Evolutionary conservation across 148 eudicot species (phyloP).

Genomic region (Heliamphora exappendiculata): DNA sequence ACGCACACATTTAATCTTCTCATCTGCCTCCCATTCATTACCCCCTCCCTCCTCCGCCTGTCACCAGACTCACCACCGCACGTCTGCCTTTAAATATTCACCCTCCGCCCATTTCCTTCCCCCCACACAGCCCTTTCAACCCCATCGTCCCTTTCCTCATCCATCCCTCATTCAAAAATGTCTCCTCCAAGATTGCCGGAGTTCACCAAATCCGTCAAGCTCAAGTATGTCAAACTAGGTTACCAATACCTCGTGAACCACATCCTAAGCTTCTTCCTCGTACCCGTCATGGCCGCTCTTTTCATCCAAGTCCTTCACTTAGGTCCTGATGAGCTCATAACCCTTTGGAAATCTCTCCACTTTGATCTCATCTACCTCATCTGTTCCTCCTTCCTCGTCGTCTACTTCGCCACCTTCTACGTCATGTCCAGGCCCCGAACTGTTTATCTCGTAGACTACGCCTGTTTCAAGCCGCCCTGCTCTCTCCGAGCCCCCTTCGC

Average conservation of each 20-base stretch:
- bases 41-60: not conserved
- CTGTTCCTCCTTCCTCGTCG: constrained; percentile 4
- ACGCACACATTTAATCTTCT: constrained; percentile 6
- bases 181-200: constrained; percentile 5
- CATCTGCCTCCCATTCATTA: constrained; percentile 10
- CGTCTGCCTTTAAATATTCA: not conserved
- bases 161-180: not conserved
- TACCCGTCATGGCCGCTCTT: not conserved
- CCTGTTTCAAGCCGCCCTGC: constrained; percentile 23
- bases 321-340: constrained; percentile 2
- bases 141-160: not conserved
- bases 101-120: not conserved
- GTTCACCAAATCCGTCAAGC: not conserved
- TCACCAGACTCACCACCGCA: not conserved
- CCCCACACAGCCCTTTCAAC: not conserved
- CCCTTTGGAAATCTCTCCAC: constrained; percentile 7
- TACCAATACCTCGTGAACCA: constrained; percentile 20
- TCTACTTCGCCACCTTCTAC: constrained; percentile 3
- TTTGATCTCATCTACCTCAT: not conserved
- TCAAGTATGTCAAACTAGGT: constrained; percentile 14
- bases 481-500: constrained; percentile 9
- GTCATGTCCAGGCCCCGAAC: constrained; percentile 8
- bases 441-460: constrained; percentile 22
- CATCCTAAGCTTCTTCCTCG: constrained; percentile 5
- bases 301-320: not conserved